Base-by-base conservation (phyloP, 2,329 filamentous ascomycete species). In the Chrysoporthe cubensis region DNA sequence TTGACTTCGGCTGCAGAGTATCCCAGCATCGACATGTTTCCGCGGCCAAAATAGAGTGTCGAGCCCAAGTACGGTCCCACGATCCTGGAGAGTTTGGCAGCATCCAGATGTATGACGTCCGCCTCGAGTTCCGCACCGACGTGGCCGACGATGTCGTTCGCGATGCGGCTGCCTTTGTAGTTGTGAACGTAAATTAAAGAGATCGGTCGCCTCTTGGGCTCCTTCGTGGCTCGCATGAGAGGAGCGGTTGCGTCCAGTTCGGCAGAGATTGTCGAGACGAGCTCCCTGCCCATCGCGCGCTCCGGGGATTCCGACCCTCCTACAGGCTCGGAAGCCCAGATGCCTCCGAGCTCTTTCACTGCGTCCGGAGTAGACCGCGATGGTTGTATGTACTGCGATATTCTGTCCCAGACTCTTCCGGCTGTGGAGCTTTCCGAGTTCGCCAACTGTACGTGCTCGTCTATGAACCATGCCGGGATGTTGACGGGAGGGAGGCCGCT, bases 21-120 rank as follows among this genome's bases (percentile, higher is more conserved):
- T 1, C 85, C 87, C 60, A 90, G 77, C 71, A 84, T 82, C 2
- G 87, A 84, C 13, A 87, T 77, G 26, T 80, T 76, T 1, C 86
- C 84, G 14, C 82, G 83, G 4, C 80, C 79, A 77, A 79, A 82
- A 68, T 86, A 75, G 7, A 76, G 73, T 8, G 79, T 83, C 73
- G 91, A 88, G 4, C 90, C 90, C 11, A 94, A 78, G 73, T 94
- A 93, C 56, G 87, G 84, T 2, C 90, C 90, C 0, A 90, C 84
- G 37, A 96, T 80, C 62, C 90, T 84, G 3, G 90, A 90, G 64
- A 96, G 79, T 73, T 91, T 90, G 70, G 89, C 86, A 1, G 92
- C 88, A 74, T 90, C 87, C 13, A 96, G 75, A 26, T 87, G 84
- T 43, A 96, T 79, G 3, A 95, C 74, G 71, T 95, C 88, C 3